These are phyloP conservation scores for Carex myosuroides DNA, from an alignment of 176 grass and related monocot genomes.

Conservation along the genomic window DNA sequence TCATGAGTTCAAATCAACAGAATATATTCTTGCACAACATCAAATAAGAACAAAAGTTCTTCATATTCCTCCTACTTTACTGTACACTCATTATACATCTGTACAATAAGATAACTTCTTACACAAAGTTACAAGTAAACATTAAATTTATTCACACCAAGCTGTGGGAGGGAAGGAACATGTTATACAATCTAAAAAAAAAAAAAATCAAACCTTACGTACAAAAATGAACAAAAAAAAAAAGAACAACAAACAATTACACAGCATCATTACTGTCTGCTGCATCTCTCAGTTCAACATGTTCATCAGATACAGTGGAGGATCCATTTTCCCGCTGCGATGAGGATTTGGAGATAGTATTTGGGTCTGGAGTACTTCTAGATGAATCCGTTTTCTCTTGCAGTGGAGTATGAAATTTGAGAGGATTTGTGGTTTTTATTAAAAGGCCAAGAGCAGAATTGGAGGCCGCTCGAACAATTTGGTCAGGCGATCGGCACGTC, in stretches of 20 bases:
- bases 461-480: conserved; percentile 67
- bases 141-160: background rate
- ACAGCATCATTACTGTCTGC: background rate
- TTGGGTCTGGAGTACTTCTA: conserved; percentile 29
- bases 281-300: conserved; percentile 22
- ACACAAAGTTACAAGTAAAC: conserved; percentile 5
- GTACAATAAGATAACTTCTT: background rate
- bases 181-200: background rate
- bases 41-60: background rate
- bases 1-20: background rate
- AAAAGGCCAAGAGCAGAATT: conserved; percentile 78
- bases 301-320: conserved; percentile 9
- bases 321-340: conserved; percentile 33
- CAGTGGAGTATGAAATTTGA: conserved; percentile 36
- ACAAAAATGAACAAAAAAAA: conserved; percentile 1
- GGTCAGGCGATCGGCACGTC: conserved; percentile 64
- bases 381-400: conserved; percentile 48
- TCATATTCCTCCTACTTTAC: background rate
- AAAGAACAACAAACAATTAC: conserved; percentile 24
- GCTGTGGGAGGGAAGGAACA: background rate
- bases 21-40: background rate
- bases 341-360: conserved; percentile 26
- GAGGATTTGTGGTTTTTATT: conserved; percentile 67
- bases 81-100: conserved; percentile 18
- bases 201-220: conserved; percentile 12